phyloP scores from a whole-genome alignment of 2,329 filamentous ascomycete genomes.

The Colletotrichum musicola region DNA sequence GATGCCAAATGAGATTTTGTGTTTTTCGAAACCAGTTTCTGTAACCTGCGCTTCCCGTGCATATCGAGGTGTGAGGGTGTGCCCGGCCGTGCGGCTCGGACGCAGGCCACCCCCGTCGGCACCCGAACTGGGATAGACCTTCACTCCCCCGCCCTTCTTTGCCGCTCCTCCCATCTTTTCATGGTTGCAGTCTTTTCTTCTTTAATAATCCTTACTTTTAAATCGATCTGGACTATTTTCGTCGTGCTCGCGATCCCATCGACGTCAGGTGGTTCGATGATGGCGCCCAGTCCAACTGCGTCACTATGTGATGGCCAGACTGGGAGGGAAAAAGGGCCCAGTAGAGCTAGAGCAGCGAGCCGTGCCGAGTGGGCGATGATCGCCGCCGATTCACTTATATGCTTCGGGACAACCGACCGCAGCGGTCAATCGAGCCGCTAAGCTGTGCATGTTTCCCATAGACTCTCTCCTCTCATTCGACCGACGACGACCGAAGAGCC shows the following conservation, averaged over 20 bases:
- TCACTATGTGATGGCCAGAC: conserved; percentile 13
- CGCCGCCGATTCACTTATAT: conserved; percentile 27
- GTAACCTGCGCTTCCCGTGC: conserved; percentile 31
- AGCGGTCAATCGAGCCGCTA: background rate
- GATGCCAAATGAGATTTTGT: conserved; percentile 29
- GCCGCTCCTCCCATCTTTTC: background rate
- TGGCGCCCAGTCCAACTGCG: conserved; percentile 14
- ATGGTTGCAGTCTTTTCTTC: background rate
- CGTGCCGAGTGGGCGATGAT: background rate
- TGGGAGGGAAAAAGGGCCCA: background rate
- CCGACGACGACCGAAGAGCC: conserved; percentile 12
- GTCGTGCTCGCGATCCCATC: conserved; percentile 4
- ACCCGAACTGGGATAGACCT: background rate
- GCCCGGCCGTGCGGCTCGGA: conserved; percentile 29
- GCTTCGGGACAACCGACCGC: conserved; percentile 19
- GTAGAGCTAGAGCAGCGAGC: background rate
- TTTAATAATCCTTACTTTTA: background rate
- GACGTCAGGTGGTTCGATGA: conserved; percentile 26
- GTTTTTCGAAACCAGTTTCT: conserved; percentile 31
- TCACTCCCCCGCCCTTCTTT: background rate
- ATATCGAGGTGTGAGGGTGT: background rate
- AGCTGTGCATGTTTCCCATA: conserved; percentile 3
- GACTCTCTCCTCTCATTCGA: background rate
- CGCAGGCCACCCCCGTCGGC: conserved; percentile 8
- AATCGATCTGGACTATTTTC: background rate